These are phyloP conservation scores for Rhododendron griersonianum DNA, from an alignment of 148 eudicot genomes.

Conservation along the genomic window DNA sequence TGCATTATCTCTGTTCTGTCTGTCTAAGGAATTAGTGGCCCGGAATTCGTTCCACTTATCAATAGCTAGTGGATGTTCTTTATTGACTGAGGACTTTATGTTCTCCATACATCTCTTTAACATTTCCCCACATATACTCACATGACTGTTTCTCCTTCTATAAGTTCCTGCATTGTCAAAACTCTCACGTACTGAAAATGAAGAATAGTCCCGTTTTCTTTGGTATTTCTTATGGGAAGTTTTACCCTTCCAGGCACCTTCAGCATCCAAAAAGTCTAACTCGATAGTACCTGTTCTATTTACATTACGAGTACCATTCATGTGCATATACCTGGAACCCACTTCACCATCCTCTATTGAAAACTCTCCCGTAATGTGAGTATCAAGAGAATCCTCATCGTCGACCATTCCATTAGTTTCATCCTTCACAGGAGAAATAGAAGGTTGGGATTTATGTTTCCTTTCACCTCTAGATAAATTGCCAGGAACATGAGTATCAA, in stretches of 20 bases:
- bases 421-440: constrained; percentile 22
- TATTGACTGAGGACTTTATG: constrained; percentile 10
- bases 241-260: constrained; percentile 25
- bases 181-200: neutral
- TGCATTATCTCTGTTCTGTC: constrained; percentile 30
- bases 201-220: constrained; percentile 6
- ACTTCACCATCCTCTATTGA: constrained; percentile 29
- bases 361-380: constrained; percentile 30
- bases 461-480: constrained; percentile 21
- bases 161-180: neutral
- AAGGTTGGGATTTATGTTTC: neutral
- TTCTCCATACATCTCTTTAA: constrained; percentile 15
- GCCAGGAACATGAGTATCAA: constrained; percentile 37
- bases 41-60: constrained; percentile 19
- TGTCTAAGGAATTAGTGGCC: neutral
- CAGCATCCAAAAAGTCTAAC: constrained; percentile 27
- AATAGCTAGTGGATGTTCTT: constrained; percentile 18
- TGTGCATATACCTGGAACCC: constrained; percentile 18
- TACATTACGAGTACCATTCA: constrained; percentile 13
- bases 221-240: constrained; percentile 14
- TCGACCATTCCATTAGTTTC: constrained; percentile 22
- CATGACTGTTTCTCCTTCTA: neutral
- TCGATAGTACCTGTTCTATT: constrained; percentile 28
- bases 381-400: constrained; percentile 36
- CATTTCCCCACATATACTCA: constrained; percentile 7